Base-by-base conservation (phyloP, 208 protist species). In the Herpetomonas samuelpessoai region DNA sequence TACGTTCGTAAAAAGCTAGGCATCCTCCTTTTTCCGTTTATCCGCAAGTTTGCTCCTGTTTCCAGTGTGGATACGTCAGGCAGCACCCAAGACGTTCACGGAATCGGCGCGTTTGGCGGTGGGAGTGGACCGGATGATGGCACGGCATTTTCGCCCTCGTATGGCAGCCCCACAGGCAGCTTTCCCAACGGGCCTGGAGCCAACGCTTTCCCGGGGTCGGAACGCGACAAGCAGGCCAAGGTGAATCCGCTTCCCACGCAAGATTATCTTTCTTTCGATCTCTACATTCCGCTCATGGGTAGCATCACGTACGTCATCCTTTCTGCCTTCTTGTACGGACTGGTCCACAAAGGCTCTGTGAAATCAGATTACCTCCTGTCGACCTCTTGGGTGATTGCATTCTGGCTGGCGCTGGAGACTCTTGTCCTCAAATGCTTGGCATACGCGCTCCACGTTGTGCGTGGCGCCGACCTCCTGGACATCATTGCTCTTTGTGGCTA, bases 271-370 rank as follows among this genome's bases (percentile, higher is more conserved):
- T 75, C 74, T 2, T 79, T 75, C 47, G 88, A 95, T 53, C 73
- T 95, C 3, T 95, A 95, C 79, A 81, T 95, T 30, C 88, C 88
- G 12, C 63, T 92, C 21, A 95, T 95, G 88, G 83, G 71, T 12
- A 60, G 74, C 45, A 78, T 89, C 38, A 92, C 88, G 4, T 92
- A 95, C 62, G 58, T 92, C 10, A 81, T 88, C 10, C 66, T 95
- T 21, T 81, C 70, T 25, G 85, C 79, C 44, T 80, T 86, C 55
- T 39, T 88, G 4, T 59, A 71, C 60, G 85, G 85, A 49, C 53
- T 77, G 1, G 22, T 63, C 10, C 63, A 65, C 30, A 56, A 77
- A 12, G 61, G 62, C 35, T 51, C 62, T 1, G 65, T 95, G 26
- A 83, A 74, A 19, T 71, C 71, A 38, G 78, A 88, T 35, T 70